Percentiles rank a stretch among this genome's conserved stretches.
Evolutionary conservation across 1,284 basidiomycete genomes (phyloP).

Genomic region (Schizophyllum amplum): DNA sequence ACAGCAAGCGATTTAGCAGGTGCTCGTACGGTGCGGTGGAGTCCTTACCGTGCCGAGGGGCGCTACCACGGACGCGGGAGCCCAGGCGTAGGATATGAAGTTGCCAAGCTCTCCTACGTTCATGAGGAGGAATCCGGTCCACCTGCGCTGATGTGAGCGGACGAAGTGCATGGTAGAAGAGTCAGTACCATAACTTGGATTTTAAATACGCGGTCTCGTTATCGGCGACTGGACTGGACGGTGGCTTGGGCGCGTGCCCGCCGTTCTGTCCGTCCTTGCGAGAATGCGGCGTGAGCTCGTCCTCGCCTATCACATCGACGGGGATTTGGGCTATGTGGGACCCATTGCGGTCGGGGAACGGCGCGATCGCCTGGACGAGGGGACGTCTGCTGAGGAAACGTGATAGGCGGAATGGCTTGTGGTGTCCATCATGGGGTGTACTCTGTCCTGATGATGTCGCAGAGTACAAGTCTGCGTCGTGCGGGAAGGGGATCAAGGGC

Average conservation of each 20-base stretch:
- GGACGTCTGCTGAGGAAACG: not conserved
- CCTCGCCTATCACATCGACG: not conserved
- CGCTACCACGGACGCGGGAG: slow-evolving; percentile 92
- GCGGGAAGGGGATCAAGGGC: not conserved
- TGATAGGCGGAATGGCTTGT: not conserved
- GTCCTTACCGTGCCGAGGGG: slow-evolving; percentile 82
- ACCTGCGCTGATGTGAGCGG: slow-evolving; percentile 44
- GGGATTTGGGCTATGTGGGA: not conserved
- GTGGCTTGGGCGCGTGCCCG: slow-evolving; percentile 3
- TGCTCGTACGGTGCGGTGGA: slow-evolving; percentile 1
- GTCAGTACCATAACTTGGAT: slow-evolving; percentile 68
- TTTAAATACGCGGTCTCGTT: slow-evolving; percentile 69
- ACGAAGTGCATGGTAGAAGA: not conserved
- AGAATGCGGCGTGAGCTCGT: not conserved
- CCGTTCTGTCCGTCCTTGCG: not conserved
- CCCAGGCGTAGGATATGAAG: slow-evolving; percentile 71
- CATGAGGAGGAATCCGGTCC: slow-evolving; percentile 86
- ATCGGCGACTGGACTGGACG: slow-evolving; percentile 14
- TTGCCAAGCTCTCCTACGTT: slow-evolving; percentile 89
- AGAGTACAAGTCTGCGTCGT: not conserved
- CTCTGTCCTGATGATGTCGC: not conserved
- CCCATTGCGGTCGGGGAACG: too few species aligned
- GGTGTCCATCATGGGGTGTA: not conserved
- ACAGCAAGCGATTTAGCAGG: slow-evolving; percentile 8
- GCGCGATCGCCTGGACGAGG: too few species aligned